These are phyloP conservation scores for Silybum marianum DNA, from an alignment of 129 eudicot genomes.

Conservation along the genomic window DNA sequence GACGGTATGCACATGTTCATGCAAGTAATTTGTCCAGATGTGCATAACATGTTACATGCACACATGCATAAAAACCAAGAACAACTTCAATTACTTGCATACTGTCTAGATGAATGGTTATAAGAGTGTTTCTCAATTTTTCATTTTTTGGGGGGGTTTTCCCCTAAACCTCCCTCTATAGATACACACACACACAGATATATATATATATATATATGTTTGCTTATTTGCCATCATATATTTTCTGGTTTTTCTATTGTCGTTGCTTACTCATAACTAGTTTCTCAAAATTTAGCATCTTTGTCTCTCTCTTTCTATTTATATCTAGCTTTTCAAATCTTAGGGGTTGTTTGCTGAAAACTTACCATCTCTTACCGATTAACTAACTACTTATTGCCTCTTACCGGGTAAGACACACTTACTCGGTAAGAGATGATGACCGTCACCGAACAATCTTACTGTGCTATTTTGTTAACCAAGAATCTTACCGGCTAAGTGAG, in stretches of 20 bases:
- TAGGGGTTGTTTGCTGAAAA: neutral
- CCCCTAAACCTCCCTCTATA: no score
- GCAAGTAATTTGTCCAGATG: no score
- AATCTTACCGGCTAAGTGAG: neutral
- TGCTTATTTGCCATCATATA: constrained; percentile 3
- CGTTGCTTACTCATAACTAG: neutral
- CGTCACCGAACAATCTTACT: neutral
- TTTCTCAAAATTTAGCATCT: neutral
- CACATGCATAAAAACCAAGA: no score
- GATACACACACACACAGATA: no score
- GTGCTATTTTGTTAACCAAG: neutral
- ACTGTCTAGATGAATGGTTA: no score
- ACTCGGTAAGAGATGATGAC: neutral
- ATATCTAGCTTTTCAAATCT: neutral
- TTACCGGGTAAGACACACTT: neutral
- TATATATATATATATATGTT: neutral
- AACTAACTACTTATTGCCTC: neutral
- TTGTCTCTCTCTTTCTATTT: neutral
- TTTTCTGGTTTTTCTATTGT: neutral
- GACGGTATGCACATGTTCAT: no score
- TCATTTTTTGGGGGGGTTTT: no score
- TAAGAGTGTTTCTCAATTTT: no score
- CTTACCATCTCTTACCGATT: neutral
- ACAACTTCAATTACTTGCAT: no score
- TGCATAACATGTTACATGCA: no score